Evolutionary conservation across 169 alveolate genomes (phyloP).

Genomic region (Perkinsus marinus): DNA sequence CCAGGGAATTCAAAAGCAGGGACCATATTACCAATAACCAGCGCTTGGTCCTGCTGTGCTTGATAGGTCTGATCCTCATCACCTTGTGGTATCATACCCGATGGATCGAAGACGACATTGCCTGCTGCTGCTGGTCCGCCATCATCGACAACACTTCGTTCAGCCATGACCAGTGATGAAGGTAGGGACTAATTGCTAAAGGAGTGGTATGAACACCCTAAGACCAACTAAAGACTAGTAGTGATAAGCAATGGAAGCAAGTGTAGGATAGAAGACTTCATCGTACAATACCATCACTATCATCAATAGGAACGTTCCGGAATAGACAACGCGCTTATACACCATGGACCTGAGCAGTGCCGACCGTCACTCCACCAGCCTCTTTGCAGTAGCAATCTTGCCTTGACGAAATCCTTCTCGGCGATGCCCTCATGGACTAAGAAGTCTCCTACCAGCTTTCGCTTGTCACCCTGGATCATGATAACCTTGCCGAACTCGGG

Average conservation of each 20-base stretch:
- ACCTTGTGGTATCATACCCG: background rate
- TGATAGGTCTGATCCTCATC: background rate
- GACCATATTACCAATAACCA: background rate
- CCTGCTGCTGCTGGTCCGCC: background rate
- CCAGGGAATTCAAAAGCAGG: background rate
- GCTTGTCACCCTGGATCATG: slow-evolving; percentile 35
- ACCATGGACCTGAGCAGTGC: background rate
- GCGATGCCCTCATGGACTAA: slow-evolving; percentile 25
- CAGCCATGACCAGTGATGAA: background rate
- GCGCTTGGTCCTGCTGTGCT: background rate
- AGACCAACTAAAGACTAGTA: background rate
- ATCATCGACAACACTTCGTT: background rate
- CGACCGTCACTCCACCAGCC: background rate
- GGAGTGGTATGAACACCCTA: background rate
- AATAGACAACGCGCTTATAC: background rate
- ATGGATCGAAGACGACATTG: background rate
- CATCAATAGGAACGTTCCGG: background rate
- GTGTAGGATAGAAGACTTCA: background rate
- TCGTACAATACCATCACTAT: background rate
- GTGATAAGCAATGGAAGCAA: background rate
- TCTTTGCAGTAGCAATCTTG: background rate
- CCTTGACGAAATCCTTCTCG: slow-evolving; percentile 21
- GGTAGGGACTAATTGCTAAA: background rate
- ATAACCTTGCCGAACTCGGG: slow-evolving; percentile 38
- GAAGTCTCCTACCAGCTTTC: slow-evolving; percentile 29